Conservation (phyloP, 2,329 filamentous ascomycete genomes). For the Ceratocystis papillata region DNA sequence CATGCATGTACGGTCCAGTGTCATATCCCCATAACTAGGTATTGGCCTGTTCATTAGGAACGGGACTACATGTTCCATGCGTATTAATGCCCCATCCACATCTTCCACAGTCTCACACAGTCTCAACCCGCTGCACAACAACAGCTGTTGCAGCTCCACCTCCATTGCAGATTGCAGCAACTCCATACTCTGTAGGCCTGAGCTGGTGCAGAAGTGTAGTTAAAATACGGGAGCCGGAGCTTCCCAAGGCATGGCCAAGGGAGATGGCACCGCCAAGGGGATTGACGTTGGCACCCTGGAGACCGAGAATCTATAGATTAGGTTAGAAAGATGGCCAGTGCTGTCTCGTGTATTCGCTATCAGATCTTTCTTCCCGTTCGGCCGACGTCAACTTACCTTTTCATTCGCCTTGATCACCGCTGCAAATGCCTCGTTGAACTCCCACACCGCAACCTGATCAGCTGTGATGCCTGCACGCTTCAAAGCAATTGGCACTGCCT, state of each 20-base stretch:
- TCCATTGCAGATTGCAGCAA: slow-evolving; percentile 93
- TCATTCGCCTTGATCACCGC: slow-evolving; percentile 90
- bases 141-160: slow-evolving; percentile 85
- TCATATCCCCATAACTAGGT: background rate
- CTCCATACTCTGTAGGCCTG: slow-evolving; percentile 83
- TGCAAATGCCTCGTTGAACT: slow-evolving; percentile 97
- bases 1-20: background rate
- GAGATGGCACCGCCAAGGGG: slow-evolving; percentile 84
- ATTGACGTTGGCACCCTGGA: slow-evolving; percentile 72
- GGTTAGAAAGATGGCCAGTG: background rate
- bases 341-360: background rate
- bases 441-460: slow-evolving; percentile 88
- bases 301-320: slow-evolving; percentile 55
- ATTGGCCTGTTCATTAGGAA: background rate
- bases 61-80: background rate
- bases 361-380: background rate
- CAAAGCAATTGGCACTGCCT: slow-evolving; percentile 82
- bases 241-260: slow-evolving; percentile 81
- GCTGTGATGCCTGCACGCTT: slow-evolving; percentile 81
- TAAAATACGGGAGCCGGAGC: slow-evolving; percentile 83
- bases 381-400: slow-evolving; percentile 44
- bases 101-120: slow-evolving; percentile 34
- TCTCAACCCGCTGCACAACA: slow-evolving; percentile 73
- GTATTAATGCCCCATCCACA: background rate
- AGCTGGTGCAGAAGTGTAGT: slow-evolving; percentile 86